Conservation (phyloP, 306 rosid species). For the Prunus davidiana region DNA sequence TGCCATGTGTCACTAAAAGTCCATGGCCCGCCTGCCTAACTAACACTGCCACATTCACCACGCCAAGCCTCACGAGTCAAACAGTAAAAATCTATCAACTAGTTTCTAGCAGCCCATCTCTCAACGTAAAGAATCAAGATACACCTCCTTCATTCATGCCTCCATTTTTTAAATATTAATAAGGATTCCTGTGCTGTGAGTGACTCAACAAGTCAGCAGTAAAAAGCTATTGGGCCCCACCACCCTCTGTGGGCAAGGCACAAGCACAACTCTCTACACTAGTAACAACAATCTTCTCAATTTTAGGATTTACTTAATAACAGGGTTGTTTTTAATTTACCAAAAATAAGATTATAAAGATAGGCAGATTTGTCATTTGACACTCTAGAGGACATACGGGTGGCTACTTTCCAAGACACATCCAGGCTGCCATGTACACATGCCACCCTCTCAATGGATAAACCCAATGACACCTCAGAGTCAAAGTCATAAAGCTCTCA, state of each 20-base stretch:
- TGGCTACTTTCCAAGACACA: background rate
- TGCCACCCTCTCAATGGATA: background rate
- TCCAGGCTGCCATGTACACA: background rate
- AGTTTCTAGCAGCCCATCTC: no score
- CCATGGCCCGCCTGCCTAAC: background rate
- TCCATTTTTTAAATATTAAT: no score
- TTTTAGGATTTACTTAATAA: no score
- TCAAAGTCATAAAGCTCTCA: conserved; percentile 1
- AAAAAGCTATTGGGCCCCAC: background rate
- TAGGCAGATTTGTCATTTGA: conserved; percentile 11
- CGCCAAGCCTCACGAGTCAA: background rate
- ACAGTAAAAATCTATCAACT: background rate
- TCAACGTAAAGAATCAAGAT: no score
- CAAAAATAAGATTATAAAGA: no score
- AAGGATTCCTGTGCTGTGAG: background rate
- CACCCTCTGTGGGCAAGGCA: background rate
- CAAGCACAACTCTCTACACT: no score
- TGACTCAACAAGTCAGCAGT: background rate
- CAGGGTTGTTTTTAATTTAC: no score
- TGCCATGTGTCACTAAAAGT: background rate
- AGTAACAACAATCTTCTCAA: no score
- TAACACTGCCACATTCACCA: background rate
- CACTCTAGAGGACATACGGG: background rate
- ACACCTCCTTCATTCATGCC: no score
- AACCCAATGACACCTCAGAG: background rate